These are phyloP conservation scores for Ampelocalamus luodianensis DNA, from an alignment of 176 grass and related monocot genomes.

Conservation along the genomic window DNA sequence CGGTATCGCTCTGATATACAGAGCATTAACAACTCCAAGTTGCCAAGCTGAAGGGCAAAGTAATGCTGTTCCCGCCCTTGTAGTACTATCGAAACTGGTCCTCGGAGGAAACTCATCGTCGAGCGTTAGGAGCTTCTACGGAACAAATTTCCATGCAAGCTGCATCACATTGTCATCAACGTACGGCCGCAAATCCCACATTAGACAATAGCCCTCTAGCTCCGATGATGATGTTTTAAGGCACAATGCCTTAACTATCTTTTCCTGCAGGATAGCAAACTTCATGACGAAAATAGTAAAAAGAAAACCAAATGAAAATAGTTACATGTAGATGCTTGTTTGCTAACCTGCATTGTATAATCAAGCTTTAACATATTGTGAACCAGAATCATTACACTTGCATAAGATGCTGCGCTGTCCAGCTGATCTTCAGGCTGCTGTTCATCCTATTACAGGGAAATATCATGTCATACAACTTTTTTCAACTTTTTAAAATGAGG, in stretches of 20 bases:
- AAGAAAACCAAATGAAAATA: not conserved
- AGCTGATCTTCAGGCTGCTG: slow-evolving; percentile 28
- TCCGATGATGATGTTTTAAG: slow-evolving; percentile 47
- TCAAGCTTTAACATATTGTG: slow-evolving; percentile 61
- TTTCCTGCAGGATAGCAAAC: slow-evolving; percentile 43
- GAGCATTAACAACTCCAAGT: not conserved
- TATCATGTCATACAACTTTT: slow-evolving; percentile 17
- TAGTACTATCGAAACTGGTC: not conserved
- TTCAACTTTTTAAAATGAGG: not conserved
- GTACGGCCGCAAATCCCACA: slow-evolving; percentile 64
- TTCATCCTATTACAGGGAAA: slow-evolving; percentile 48
- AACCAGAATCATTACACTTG: slow-evolving; percentile 41
- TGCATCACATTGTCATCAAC: slow-evolving; percentile 50
- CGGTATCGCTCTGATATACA: too few species aligned
- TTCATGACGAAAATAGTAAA: not conserved
- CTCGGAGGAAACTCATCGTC: not conserved
- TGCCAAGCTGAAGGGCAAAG: not conserved
- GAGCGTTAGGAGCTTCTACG: not conserved
- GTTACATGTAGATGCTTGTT: not conserved
- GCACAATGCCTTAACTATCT: slow-evolving; percentile 43
- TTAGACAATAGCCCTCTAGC: slow-evolving; percentile 55
- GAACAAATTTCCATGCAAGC: slow-evolving; percentile 45
- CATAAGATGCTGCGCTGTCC: slow-evolving; percentile 37
- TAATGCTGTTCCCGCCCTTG: not conserved
- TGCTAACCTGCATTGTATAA: slow-evolving; percentile 62